Evolutionary conservation across 2,329 filamentous ascomycete genomes (phyloP), one percentile per base, ranked within the genome.

Genomic region (Nemania sp.): DNA sequence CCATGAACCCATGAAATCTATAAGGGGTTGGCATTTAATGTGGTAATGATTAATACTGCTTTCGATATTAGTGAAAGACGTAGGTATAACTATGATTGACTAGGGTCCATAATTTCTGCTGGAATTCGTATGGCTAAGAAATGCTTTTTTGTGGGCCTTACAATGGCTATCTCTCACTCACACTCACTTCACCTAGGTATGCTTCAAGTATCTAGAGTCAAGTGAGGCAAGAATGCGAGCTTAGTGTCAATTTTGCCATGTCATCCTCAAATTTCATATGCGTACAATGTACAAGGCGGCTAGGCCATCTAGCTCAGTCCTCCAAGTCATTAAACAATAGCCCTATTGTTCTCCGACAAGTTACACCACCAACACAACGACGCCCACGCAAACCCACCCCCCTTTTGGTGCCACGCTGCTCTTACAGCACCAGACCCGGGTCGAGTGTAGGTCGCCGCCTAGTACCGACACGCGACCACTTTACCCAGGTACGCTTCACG

Each of bases 401-500:
- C 20, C 27, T 32, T 51, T 38, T 24, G 11, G 10, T 43, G 38
- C n/a, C 55, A 49, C 59, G 26, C 52, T 7, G 26, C 20, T 43
- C 47, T 13, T 56, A 61, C 52, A 57, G 41, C 51, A 65, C 62
- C 20, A 24, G 29, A 20, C 32, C 64, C 11, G n/a, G 55, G 11
- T 52, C 35, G 13, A 26, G 3, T 7, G 15, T 5, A 32, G 6
- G 51, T 1, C 26, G n/a, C 51, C 54, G 27, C 18, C 22, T 5
- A 15, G 20, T 20, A 2, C 0, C 2, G 18, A 52, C 49, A 11
- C 62, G 64, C n/a, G 62, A 74, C 55, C n/a, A 11, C 32, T 73
- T 73, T 58, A 53, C 57, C 47, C 41, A 70, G 13, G 55, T 56
- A n/a, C 68, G 62, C 26, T 79, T 81, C 72, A 69, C 71, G 0